Evolutionary conservation across 106 monocot species (phyloP).

Genomic region (Dendrobium nobile): DNA sequence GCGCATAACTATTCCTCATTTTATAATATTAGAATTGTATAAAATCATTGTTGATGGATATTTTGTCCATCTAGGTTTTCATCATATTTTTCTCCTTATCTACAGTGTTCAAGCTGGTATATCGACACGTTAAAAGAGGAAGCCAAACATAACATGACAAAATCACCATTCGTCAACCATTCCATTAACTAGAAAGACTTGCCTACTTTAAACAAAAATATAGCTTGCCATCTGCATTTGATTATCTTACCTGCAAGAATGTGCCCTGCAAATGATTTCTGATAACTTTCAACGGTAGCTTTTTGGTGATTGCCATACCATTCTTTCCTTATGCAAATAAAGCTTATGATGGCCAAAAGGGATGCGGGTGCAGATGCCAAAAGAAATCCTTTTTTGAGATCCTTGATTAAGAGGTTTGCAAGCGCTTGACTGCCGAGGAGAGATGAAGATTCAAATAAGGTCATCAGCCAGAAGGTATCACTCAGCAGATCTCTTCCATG

Average conservation of each 20-base stretch:
- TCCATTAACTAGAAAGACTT: neutral
- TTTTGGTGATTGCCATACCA: slow-evolving; percentile 37
- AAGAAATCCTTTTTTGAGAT: slow-evolving; percentile 45
- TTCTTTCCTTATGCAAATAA: slow-evolving; percentile 64
- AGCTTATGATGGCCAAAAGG: slow-evolving; percentile 49
- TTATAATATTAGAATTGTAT: no score
- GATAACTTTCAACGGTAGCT: slow-evolving; percentile 44
- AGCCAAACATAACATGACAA: neutral
- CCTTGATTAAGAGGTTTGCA: slow-evolving; percentile 62
- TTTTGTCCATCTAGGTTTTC: no score
- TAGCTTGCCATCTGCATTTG: neutral
- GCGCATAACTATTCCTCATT: no score
- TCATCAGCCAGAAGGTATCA: slow-evolving; percentile 92
- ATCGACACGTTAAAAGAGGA: neutral
- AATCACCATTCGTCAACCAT: neutral
- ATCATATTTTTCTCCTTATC: no score
- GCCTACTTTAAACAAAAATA: neutral
- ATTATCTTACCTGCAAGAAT: slow-evolving; percentile 55
- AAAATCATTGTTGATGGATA: no score
- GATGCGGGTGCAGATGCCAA: slow-evolving; percentile 39
- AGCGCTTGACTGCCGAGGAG: slow-evolving; percentile 77
- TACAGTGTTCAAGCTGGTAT: no score
- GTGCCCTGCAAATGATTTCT: slow-evolving; percentile 54
- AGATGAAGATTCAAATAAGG: slow-evolving; percentile 74
- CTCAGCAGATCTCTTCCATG: slow-evolving; percentile 58